A percentile compares a stretch with the other conserved stretches of the same genome.
phyloP scores from a whole-genome alignment of 176 grass and related monocot genomes.

The Hordeum marinum region DNA sequence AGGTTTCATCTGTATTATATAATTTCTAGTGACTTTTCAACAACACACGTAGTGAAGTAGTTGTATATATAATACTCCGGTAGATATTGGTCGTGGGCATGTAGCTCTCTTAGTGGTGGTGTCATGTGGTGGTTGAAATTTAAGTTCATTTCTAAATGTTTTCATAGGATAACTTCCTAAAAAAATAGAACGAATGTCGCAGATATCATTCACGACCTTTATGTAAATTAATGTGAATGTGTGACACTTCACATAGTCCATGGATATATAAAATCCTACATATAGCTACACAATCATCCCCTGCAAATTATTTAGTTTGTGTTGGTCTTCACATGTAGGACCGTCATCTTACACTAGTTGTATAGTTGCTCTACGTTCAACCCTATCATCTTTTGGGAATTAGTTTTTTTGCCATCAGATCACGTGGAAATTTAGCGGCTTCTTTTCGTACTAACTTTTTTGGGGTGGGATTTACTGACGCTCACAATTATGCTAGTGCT shows the following conservation, averaged over 20 bases:
- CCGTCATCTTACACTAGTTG: not conserved
- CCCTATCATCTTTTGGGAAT: too few species aligned
- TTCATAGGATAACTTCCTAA: not conserved
- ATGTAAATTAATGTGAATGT: not conserved
- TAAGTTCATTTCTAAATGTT: not conserved
- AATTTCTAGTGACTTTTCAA: not conserved
- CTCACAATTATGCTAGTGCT: not conserved
- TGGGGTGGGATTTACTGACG: not conserved
- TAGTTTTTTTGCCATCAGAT: not conserved
- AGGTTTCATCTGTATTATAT: not conserved
- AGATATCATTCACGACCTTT: not conserved
- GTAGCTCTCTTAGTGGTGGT: not conserved
- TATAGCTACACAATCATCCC: not conserved
- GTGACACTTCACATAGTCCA: too few species aligned
- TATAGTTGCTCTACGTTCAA: not conserved
- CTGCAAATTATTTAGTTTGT: not conserved
- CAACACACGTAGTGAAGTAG: not conserved
- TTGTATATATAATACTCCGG: not conserved
- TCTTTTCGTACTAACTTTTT: not conserved
- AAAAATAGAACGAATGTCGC: not conserved
- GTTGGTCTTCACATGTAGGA: not conserved
- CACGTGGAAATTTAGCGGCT: not conserved
- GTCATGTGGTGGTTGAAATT: not conserved
- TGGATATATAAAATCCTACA: not conserved
- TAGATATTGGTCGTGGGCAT: not conserved